These are phyloP conservation scores for Setomelanomma holmii DNA, from an alignment of 2,329 filamentous ascomycete genomes.

Conservation along the genomic window DNA sequence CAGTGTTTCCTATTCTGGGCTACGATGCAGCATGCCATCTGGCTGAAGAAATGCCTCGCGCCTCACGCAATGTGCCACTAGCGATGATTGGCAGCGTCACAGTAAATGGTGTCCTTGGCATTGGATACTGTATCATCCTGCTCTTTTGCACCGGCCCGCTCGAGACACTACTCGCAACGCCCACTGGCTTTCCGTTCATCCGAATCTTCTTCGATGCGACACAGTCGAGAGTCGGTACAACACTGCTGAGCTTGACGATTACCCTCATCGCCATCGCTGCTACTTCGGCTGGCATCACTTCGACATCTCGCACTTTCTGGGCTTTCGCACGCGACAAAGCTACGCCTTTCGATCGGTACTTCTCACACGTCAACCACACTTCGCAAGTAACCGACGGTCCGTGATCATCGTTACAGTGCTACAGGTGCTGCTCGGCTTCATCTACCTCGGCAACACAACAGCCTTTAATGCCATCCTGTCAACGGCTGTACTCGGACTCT, in stretches of 20 bases:
- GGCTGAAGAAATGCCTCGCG: constrained; percentile 40
- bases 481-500: constrained; percentile 54
- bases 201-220: constrained; percentile 52
- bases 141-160: constrained; percentile 55
- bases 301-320: constrained; percentile 50
- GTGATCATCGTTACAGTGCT: constrained; percentile 40
- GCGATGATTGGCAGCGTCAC: constrained; percentile 44
- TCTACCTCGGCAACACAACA: constrained; percentile 53
- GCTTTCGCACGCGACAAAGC: constrained; percentile 50
- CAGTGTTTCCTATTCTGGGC: constrained; percentile 31
- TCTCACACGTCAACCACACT: constrained; percentile 43
- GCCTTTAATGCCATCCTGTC: constrained; percentile 53
- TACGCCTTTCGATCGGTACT: constrained; percentile 47
- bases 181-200: constrained; percentile 55
- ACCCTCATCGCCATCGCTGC: constrained; percentile 24
- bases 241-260: constrained; percentile 47
- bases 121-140: constrained; percentile 53
- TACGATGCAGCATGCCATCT: constrained; percentile 55
- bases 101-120: constrained; percentile 56
- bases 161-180: constrained; percentile 47
- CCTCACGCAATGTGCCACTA: constrained; percentile 36
- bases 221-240: constrained; percentile 44
- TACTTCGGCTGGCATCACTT: constrained; percentile 38
- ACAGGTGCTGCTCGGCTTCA: constrained; percentile 39
- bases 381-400: constrained; percentile 46